phyloP scores from a whole-genome alignment of 495 filamentous ascomycete species.

The Hypoxylon trugodes region DNA sequence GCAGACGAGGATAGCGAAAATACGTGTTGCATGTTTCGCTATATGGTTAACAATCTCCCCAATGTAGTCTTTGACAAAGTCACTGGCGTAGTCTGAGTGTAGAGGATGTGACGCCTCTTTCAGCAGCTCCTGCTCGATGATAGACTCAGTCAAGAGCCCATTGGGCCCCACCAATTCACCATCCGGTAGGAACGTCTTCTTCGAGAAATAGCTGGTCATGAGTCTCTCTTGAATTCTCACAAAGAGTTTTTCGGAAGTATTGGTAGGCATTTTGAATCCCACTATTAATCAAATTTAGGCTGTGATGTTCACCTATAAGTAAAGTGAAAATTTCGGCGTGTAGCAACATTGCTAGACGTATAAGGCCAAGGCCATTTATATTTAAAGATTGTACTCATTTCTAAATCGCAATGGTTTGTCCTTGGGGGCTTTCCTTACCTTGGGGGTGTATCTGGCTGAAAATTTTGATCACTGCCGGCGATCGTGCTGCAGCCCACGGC shows the following conservation, averaged over 20 bases:
- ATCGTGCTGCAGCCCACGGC: neutral
- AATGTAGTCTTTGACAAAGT: too few species aligned
- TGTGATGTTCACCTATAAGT: neutral
- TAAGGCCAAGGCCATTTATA: neutral
- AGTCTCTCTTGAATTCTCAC: neutral
- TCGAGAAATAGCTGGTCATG: neutral
- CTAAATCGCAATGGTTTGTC: neutral
- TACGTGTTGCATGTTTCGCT: neutral
- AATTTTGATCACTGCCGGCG: neutral
- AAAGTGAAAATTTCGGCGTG: neutral
- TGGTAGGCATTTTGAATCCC: neutral
- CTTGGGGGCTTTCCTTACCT: neutral
- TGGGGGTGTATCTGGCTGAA: neutral
- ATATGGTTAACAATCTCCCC: neutral
- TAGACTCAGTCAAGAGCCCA: neutral
- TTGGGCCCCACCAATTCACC: neutral
- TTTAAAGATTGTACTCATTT: neutral
- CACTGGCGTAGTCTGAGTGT: neutral
- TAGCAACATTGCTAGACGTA: neutral
- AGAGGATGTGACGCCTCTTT: neutral
- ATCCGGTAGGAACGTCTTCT: neutral
- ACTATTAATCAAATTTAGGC: neutral
- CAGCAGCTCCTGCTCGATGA: neutral
- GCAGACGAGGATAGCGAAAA: constrained; percentile 1
- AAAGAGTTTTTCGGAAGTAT: neutral